Evolutionary conservation across 73 alveolate genomes (phyloP), one percentile per base, ranked within the genome.

Genomic region (Urostyla sp.): DNA sequence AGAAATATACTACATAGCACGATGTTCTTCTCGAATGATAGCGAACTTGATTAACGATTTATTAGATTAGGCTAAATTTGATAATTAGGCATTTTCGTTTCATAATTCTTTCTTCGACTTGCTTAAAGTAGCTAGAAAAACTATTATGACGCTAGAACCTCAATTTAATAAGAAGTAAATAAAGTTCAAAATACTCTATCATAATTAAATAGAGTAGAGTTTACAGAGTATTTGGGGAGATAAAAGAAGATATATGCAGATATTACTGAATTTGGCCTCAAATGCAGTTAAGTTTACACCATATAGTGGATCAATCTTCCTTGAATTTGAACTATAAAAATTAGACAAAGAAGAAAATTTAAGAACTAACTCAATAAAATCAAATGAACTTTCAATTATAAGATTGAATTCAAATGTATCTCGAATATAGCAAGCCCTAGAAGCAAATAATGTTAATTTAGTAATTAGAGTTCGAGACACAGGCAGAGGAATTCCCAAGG

Each of bases 201-300:
- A 80, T 46, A 40, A 50, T 0, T 30, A 72, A 80, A 38, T 55
- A 11, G 76, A 79, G 13, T 28, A 23, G 24, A 34, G n/a, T 10
- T 27, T 80, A 0, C 46, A 72, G 23, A 49, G 78, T 30, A 40
- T 40, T 40, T 40, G 15, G 10, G 52, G 52, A 40, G 90, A 80
- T 48, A 54, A 72, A 6, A 35, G 43, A 53, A 46, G 90, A 80
- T 48, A 61, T 16, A 69, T 79, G 31, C 48, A 80, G 54, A 73
- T 80, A 1, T 43, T 80, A 7, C 80, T 80, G 24, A 80, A 80
- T 52, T 72, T 80, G n/a, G 26, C 67, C 26, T 61, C 84, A 48
- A 80, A 80, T 80, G 90, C 90, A 0, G 36, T 80, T 21, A 80
- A 80, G 67, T 80, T 59, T 32, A 80, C 90, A 32, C 43, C 40